A percentile compares a stretch with the other conserved stretches of the same genome.
These are phyloP conservation scores for Pichia cephalocereana DNA, from an alignment of 805 yeast species.

Conservation along the genomic window DNA sequence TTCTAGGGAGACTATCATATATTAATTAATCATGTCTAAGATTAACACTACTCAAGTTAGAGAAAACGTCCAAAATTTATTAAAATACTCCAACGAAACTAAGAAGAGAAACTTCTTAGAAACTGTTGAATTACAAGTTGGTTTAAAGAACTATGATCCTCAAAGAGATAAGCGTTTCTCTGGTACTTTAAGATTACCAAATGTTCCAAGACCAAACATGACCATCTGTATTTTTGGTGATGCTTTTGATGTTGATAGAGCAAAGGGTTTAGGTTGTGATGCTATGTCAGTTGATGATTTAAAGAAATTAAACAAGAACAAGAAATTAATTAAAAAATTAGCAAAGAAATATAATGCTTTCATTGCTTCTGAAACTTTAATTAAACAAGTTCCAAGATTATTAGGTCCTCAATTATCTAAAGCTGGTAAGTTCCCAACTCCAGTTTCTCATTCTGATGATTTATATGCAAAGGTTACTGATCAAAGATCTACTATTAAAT, in stretches of 20 bases:
- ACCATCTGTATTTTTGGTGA: conserved; percentile 99
- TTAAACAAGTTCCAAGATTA: conserved; percentile 99
- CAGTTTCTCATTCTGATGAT: conserved; percentile 99
- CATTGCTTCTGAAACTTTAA: conserved; percentile 97
- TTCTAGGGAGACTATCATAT: conserved; percentile 66
- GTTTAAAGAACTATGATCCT: conserved; percentile 99
- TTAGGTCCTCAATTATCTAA: conserved; percentile 99
- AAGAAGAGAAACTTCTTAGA: conserved; percentile 99
- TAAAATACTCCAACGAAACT: conserved; percentile 84
- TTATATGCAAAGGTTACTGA: conserved; percentile 92
- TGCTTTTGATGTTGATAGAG: conserved; percentile 99
- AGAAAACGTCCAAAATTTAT: conserved; percentile 88
- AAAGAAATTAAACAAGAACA: conserved; percentile 99
- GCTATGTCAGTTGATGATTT: conserved; percentile 99
- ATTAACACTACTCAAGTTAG: conserved; percentile 89
- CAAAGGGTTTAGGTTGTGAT: conserved; percentile 97
- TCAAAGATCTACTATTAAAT: conserved; percentile 98
- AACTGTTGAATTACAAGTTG: conserved; percentile 99
- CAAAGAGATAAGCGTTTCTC: conserved; percentile 99
- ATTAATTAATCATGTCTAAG: conserved; percentile 57
- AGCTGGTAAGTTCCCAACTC: conserved; percentile 99
- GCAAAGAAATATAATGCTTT: conserved; percentile 99
- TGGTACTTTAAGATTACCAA: conserved; percentile 96
- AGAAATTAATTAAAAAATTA: conserved; percentile 98
- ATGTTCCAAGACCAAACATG: conserved; percentile 99